Percentiles rank a stretch among this genome's conserved stretches.
These are phyloP conservation scores for Dryas octopetala DNA, from an alignment of 306 rosid genomes.

Conservation along the genomic window DNA sequence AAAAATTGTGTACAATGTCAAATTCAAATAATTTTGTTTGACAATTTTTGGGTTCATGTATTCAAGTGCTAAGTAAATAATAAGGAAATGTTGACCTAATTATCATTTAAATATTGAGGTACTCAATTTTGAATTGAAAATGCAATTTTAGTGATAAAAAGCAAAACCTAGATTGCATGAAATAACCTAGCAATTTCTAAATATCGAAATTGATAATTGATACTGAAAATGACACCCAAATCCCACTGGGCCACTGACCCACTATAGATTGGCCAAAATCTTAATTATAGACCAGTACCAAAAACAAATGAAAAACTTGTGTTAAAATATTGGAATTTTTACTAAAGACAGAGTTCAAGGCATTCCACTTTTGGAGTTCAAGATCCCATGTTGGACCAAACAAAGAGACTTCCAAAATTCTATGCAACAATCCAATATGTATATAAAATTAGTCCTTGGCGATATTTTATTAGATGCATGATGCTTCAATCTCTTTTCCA, in stretches of 20 bases:
- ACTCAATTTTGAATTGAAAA: too few species aligned
- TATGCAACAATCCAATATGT: neutral
- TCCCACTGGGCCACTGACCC: constrained; percentile 1
- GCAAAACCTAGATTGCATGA: neutral
- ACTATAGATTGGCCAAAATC: constrained; percentile 4
- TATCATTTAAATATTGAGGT: too few species aligned
- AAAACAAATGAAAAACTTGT: constrained; percentile 9
- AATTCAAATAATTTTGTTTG: neutral
- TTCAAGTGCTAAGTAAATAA: neutral
- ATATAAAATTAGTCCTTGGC: neutral
- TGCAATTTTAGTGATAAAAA: neutral
- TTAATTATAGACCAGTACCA: constrained; percentile 16
- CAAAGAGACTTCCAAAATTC: constrained; percentile 12
- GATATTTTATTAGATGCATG: constrained; percentile 9
- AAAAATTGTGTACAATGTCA: neutral
- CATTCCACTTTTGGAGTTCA: constrained; percentile 29
- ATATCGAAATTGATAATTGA: neutral
- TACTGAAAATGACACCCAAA: constrained; percentile 18
- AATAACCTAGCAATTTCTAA: neutral
- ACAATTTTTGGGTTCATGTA: neutral
- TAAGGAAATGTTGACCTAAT: too few species aligned
- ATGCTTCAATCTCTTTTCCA: constrained; percentile 12
- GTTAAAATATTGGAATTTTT: constrained; percentile 25
- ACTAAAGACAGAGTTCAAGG: constrained; percentile 8
- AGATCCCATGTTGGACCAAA: constrained; percentile 36